Conservation (phyloP, 2,329 filamentous ascomycete genomes). For the Xylariaceae sp. region DNA sequence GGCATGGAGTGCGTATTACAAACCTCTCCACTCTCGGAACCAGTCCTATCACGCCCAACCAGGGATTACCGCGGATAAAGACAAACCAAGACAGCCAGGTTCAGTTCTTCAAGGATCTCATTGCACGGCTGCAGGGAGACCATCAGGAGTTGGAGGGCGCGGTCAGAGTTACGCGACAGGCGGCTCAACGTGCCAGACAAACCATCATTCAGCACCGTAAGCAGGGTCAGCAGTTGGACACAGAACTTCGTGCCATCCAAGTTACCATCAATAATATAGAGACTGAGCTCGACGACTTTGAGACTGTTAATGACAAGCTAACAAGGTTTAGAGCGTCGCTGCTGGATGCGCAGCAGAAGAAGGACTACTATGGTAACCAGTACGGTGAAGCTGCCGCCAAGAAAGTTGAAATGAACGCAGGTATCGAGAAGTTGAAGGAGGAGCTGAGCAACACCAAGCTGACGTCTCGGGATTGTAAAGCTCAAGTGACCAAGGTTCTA, state of each 20-base stretch:
- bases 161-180: slow-evolving; percentile 43
- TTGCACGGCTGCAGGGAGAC: slow-evolving; percentile 52
- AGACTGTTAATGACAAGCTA: slow-evolving; percentile 64
- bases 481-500: slow-evolving; percentile 50
- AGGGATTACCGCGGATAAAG: slow-evolving; percentile 65
- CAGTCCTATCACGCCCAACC: slow-evolving; percentile 40
- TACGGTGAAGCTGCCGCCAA: slow-evolving; percentile 48
- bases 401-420: slow-evolving; percentile 44
- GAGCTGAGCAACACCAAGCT: slow-evolving; percentile 32
- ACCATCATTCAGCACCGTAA: slow-evolving; percentile 44
- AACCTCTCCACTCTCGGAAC: slow-evolving; percentile 35
- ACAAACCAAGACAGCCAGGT: slow-evolving; percentile 68
- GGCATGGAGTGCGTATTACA: slow-evolving; percentile 56
- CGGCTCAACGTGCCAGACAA: slow-evolving; percentile 43
- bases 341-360: slow-evolving; percentile 41
- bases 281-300: slow-evolving; percentile 59
- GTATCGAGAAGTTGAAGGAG: slow-evolving; percentile 38
- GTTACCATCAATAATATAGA: slow-evolving; percentile 49
- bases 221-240: slow-evolving; percentile 48
- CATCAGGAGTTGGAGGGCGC: slow-evolving; percentile 47
- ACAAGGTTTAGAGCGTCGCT: slow-evolving; percentile 55
- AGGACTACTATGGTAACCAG: slow-evolving; percentile 48
- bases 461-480: slow-evolving; percentile 37
- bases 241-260: slow-evolving; percentile 54
- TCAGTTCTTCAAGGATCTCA: slow-evolving; percentile 42